Conservation (phyloP, 306 rosid genomes). For the Medicago ruthenica region DNA sequence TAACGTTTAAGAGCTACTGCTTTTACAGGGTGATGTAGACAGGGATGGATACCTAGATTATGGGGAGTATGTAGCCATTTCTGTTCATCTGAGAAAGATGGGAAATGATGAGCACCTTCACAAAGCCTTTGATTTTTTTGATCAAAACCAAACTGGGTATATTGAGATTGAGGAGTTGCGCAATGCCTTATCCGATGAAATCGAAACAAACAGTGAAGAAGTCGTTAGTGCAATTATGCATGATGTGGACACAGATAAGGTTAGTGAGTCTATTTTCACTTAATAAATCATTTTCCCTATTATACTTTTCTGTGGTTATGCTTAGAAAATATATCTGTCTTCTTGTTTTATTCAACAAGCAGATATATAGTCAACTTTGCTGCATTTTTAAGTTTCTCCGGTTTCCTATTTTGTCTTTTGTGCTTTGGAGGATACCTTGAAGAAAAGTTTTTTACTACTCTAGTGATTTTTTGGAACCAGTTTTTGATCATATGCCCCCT, state of each 20-base stretch:
- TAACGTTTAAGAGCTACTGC: constrained; percentile 36
- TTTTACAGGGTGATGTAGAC: constrained; percentile 87
- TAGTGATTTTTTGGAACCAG: constrained; percentile 21
- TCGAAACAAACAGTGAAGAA: constrained; percentile 71
- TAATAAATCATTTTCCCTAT: neutral
- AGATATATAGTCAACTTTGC: constrained; percentile 7
- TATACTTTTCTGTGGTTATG: neutral
- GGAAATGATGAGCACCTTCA: constrained; percentile 83
- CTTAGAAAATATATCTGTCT: constrained; percentile 1
- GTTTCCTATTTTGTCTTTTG: neutral
- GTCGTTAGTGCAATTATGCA: constrained; percentile 75
- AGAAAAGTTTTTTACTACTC: neutral
- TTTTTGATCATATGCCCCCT: constrained; percentile 23
- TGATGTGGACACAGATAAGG: constrained; percentile 98
- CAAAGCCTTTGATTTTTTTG: constrained; percentile 90
- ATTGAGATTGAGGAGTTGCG: constrained; percentile 93
- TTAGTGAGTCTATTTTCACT: constrained; percentile 38
- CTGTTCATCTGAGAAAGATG: constrained; percentile 83
- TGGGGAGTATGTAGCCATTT: constrained; percentile 87
- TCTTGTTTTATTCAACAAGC: constrained; percentile 1
- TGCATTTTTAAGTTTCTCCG: constrained; percentile 9
- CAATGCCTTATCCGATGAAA: constrained; percentile 61
- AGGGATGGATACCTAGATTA: constrained; percentile 85
- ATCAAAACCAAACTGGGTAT: constrained; percentile 62
- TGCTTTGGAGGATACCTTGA: constrained; percentile 1